phyloP scores from a whole-genome alignment of 495 filamentous ascomycete genomes.

The Xanthoparmelia taractica region DNA sequence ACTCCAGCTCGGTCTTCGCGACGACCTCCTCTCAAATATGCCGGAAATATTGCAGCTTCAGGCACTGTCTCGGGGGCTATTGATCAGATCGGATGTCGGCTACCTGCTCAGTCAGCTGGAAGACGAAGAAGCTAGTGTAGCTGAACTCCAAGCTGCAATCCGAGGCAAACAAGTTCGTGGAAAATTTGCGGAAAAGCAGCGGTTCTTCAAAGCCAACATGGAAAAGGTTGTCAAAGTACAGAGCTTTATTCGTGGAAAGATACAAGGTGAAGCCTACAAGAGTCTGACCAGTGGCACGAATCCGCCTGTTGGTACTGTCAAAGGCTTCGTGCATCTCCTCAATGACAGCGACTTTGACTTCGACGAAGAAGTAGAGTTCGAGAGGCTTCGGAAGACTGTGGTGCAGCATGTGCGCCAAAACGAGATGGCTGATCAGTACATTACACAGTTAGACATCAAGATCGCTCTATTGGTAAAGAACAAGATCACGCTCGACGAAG shows the following conservation, averaged over 20 bases:
- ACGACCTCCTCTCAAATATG: slow-evolving; percentile 50
- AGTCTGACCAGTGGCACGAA: slow-evolving; percentile 94
- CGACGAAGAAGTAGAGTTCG: slow-evolving; percentile 95
- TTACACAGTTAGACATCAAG: slow-evolving; percentile 97
- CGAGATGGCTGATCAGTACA: slow-evolving; percentile 93
- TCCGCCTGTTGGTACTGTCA: slow-evolving; percentile 89
- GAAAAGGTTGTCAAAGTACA: slow-evolving; percentile 97
- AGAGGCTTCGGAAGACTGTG: slow-evolving; percentile 83
- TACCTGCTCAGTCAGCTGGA: slow-evolving; percentile 66
- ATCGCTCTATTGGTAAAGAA: slow-evolving; percentile 98
- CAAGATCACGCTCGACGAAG: slow-evolving; percentile 97
- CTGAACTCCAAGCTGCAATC: slow-evolving; percentile 65
- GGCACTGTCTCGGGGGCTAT: slow-evolving; percentile 65
- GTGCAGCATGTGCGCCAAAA: slow-evolving; percentile 96
- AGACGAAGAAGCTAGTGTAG: slow-evolving; percentile 65
- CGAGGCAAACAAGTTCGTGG: slow-evolving; percentile 66
- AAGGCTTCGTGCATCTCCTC: slow-evolving; percentile 93
- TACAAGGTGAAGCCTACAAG: slow-evolving; percentile 97
- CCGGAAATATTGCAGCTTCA: slow-evolving; percentile 60
- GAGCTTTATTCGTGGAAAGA: slow-evolving; percentile 85
- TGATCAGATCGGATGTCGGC: slow-evolving; percentile 64
- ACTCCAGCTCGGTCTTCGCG: slow-evolving; percentile 43
- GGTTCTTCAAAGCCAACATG: slow-evolving; percentile 93
- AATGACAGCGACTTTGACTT: slow-evolving; percentile 99
- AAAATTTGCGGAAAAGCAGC: slow-evolving; percentile 73